Conservation (phyloP, 1,284 basidiomycete species). For the Irpex lacteus region DNA sequence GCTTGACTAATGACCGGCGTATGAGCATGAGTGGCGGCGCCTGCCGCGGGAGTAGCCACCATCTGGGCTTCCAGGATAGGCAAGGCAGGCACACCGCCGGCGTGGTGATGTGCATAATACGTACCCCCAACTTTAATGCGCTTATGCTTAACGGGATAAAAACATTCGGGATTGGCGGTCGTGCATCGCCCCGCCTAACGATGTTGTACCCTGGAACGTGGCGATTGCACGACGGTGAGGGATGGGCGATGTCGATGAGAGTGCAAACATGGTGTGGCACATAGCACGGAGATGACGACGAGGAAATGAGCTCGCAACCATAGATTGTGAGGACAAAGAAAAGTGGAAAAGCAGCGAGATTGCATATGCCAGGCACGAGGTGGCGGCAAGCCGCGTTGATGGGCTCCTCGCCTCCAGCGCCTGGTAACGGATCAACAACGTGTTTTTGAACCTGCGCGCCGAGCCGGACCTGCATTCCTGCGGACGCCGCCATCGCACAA, state of each 20-base stretch:
- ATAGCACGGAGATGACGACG: neutral
- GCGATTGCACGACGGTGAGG: neutral
- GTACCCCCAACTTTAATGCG: neutral
- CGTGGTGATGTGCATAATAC: neutral
- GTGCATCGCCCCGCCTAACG: neutral
- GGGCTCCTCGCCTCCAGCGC: neutral
- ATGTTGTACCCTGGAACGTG: slow-evolving; percentile 1
- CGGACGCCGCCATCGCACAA: neutral
- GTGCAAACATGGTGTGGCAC: neutral
- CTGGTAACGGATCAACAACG: neutral
- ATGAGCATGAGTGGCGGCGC: neutral
- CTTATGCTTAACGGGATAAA: neutral
- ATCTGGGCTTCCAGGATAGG: too few species aligned
- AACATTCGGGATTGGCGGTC: neutral
- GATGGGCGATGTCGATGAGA: neutral
- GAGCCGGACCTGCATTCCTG: neutral
- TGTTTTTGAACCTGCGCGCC: neutral
- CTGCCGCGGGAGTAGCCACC: neutral
- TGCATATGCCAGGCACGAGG: neutral
- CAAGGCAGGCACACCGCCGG: neutral
- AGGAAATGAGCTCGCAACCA: neutral
- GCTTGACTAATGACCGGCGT: neutral
- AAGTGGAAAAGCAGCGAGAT: neutral
- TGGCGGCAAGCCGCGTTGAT: neutral
- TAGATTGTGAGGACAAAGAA: neutral